phyloP scores from a whole-genome alignment of 306 rosid species.

The Glycine tomentella region DNA sequence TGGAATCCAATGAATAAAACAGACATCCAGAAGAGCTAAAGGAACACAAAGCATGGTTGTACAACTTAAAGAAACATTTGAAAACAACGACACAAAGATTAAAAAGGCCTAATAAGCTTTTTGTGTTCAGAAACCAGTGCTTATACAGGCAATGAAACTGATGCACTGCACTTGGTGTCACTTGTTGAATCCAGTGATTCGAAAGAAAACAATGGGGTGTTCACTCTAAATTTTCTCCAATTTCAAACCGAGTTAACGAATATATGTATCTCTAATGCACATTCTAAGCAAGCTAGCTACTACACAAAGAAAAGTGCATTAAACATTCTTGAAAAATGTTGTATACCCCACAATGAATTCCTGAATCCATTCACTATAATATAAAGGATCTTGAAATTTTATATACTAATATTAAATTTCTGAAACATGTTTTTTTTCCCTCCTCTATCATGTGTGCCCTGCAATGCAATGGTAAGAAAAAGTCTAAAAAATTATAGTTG shows the following conservation, averaged over 20 bases:
- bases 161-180: constrained; percentile 63
- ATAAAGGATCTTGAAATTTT: too few species aligned
- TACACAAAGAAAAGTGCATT: background rate
- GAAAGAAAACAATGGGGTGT: background rate
- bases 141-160: constrained; percentile 67
- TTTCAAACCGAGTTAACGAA: constrained; percentile 10
- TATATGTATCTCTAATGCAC: constrained; percentile 51
- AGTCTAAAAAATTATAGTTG: constrained; percentile 63
- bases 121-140: constrained; percentile 39
- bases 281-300: constrained; percentile 64
- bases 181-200: background rate
- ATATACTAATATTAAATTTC: constrained; percentile 21
- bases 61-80: background rate
- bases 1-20: background rate
- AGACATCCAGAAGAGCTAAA: background rate
- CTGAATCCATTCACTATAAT: too few species aligned
- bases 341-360: too few species aligned
- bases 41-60: background rate
- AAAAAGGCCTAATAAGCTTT: background rate
- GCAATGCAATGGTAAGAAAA: constrained; percentile 71
- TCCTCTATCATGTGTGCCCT: too few species aligned
- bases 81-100: background rate
- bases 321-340: too few species aligned
- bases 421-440: too few species aligned
- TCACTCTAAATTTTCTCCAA: background rate